phyloP scores from a whole-genome alignment of 176 grass and related monocot species.

The Ampelocalamus luodianensis region DNA sequence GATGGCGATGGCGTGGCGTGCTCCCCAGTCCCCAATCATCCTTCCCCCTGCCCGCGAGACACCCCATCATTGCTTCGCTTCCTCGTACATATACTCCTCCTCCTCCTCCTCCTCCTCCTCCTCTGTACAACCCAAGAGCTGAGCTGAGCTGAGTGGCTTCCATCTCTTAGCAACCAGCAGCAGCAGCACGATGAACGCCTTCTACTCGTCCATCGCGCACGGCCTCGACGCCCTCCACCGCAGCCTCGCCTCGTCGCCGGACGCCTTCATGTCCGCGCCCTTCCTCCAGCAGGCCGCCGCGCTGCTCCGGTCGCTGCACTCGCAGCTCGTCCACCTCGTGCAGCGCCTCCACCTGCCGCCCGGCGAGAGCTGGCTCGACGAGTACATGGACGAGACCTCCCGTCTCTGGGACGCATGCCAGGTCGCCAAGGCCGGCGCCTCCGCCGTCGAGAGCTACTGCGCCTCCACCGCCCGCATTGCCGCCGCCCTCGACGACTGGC shows the following conservation, averaged over 20 bases:
- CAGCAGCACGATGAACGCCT: slow-evolving; percentile 36
- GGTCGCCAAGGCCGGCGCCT: slow-evolving; percentile 54
- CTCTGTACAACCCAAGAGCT: slow-evolving; percentile 9
- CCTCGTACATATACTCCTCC: not conserved
- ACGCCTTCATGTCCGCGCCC: slow-evolving; percentile 44
- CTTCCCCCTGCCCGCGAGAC: slow-evolving; percentile 68
- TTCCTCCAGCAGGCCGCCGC: slow-evolving; percentile 57
- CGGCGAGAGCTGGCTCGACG: slow-evolving; percentile 75
- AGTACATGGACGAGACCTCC: slow-evolving; percentile 86
- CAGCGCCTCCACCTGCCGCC: slow-evolving; percentile 67
- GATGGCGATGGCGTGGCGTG: slow-evolving; percentile 23
- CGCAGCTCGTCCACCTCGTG: slow-evolving; percentile 58
- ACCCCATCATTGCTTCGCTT: slow-evolving; percentile 66
- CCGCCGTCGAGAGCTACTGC: slow-evolving; percentile 63
- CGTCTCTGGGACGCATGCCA: slow-evolving; percentile 75
- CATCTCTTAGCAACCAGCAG: not conserved
- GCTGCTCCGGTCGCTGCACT: slow-evolving; percentile 59
- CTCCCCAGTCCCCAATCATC: slow-evolving; percentile 61
- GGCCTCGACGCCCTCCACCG: slow-evolving; percentile 57
- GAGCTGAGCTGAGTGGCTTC: not conserved
- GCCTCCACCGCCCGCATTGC: slow-evolving; percentile 38
- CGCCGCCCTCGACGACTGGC: slow-evolving; percentile 40
- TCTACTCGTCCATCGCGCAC: slow-evolving; percentile 62
- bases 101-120: not conserved
- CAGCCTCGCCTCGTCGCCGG: slow-evolving; percentile 26